phyloP scores from a whole-genome alignment of 2,329 filamentous ascomycete genomes.

The Fusarium pseudoanthophilum region DNA sequence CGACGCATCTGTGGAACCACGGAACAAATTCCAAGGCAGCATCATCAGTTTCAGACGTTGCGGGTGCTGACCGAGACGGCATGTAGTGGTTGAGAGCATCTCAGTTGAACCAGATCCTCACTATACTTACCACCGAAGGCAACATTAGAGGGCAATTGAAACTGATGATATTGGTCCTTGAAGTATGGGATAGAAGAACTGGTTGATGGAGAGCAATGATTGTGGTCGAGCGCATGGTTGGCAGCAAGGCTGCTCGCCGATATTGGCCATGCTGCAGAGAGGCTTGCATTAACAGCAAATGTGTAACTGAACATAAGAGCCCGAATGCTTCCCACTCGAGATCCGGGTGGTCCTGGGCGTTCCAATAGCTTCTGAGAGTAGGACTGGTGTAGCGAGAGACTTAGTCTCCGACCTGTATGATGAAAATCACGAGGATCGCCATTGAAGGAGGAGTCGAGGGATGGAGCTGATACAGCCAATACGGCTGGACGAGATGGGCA shows the following conservation, averaged over 20 bases:
- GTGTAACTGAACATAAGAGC: too few relatives aligned
- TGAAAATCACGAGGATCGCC: rapidly evolving
- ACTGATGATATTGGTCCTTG: too few relatives aligned
- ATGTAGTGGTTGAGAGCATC: not conserved
- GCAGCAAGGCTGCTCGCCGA: not conserved
- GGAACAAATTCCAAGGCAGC: too few relatives aligned
- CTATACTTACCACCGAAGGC: too few relatives aligned
- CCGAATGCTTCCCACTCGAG: not conserved
- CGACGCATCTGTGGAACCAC: too few relatives aligned
- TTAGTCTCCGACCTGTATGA: rapidly evolving
- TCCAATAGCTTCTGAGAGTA: rapidly evolving
- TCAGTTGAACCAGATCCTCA: too few relatives aligned
- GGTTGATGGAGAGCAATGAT: not conserved
- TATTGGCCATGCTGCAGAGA: rapidly evolving
- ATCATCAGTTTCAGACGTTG: too few relatives aligned
- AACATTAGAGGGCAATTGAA: too few relatives aligned
- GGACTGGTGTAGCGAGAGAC: rapidly evolving
- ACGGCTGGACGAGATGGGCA: too few relatives aligned
- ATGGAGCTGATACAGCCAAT: too few relatives aligned
- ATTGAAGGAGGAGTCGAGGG: not conserved
- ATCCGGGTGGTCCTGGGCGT: rapidly evolving
- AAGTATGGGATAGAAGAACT: too few relatives aligned
- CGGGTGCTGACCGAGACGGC: too few relatives aligned
- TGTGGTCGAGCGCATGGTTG: not conserved
- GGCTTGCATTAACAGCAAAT: not conserved